Evolutionary conservation across 73 alveolate species (phyloP), one percentile per base, ranked within the genome.

Genomic region (Tetrahymena elliotti): DNA sequence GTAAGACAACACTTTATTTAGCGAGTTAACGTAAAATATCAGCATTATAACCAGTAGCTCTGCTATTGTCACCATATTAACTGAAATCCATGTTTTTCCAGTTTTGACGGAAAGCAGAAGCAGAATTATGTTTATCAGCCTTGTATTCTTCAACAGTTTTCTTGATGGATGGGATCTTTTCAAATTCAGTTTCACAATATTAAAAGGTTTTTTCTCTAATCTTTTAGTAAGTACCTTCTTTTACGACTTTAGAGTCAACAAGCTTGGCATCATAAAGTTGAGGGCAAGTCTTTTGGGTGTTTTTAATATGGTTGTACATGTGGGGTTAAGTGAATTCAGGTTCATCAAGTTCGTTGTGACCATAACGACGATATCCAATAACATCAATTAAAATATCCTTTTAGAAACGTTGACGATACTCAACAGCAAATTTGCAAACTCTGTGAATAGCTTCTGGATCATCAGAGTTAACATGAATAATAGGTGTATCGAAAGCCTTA

Each of bases 301-400:
- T 31, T 47, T 94, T 94, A 1, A 98, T 95, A 83, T 52, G 88
- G 68, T 97, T 94, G 95, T 98, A 98, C 99, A 98, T 97, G 27
- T 95, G 93, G 4, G 99, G 99, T 83, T 98, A 96, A 52, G 99
- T 97, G 97, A 98, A 97, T 84, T 95, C 95, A 18, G 99, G 99
- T 93, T 98, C 99, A 94, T 98, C 99, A 5, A 98, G 98, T 94
- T 98, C 99, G 96, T 98, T 98, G 96, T 98, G 99, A 13, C 99
- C 99, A 93, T 93, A 94, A 94, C 98, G 98, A 93, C 99, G 97
- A 95, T 98, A 98, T 33, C 99, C 99, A 38, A 98, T 96, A 93
- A 98, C 93, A 94, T 98, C 99, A 37, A 98, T 97, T 5, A 97
- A 53, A 33, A 96, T 97, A n/a, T 94, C 97, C 40, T 94, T 93